A percentile compares a stretch with the other conserved stretches of the same genome.
Conservation (phyloP, 306 rosid species). For the Cicer judaicum region DNA sequence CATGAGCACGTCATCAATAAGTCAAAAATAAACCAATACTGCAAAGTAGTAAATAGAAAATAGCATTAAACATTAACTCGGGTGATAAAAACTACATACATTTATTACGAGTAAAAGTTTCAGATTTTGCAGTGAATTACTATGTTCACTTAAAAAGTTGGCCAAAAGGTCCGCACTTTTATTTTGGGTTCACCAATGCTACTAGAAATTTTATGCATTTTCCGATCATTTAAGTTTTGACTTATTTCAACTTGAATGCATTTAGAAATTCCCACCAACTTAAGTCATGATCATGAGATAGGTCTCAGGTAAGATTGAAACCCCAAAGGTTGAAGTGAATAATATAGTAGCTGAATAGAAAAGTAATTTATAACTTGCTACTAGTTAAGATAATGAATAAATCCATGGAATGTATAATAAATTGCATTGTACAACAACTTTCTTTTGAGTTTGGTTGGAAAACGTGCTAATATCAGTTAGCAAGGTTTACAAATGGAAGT, state of each 20-base stretch:
- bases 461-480: neutral
- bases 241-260: neutral
- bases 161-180: neutral
- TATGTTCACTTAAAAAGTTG: too few relatives aligned
- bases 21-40: neutral
- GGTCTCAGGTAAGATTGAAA: constrained; percentile 3
- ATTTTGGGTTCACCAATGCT: neutral
- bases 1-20: constrained; percentile 44
- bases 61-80: neutral
- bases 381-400: neutral
- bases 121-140: too few relatives aligned
- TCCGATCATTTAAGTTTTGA: neutral
- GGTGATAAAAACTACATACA: too few relatives aligned
- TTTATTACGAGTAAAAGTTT: too few relatives aligned
- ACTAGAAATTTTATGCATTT: neutral
- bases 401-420: neutral
- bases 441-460: neutral
- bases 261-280: neutral
- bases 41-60: neutral
- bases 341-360: neutral
- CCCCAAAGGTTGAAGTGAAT: constrained; percentile 2
- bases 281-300: neutral
- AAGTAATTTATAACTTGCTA: neutral
- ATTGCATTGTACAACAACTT: neutral
- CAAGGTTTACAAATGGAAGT: neutral